Conservation (phyloP, 192 early-diverging fungal genomes). For the Bifiguratus adelaidae region DNA sequence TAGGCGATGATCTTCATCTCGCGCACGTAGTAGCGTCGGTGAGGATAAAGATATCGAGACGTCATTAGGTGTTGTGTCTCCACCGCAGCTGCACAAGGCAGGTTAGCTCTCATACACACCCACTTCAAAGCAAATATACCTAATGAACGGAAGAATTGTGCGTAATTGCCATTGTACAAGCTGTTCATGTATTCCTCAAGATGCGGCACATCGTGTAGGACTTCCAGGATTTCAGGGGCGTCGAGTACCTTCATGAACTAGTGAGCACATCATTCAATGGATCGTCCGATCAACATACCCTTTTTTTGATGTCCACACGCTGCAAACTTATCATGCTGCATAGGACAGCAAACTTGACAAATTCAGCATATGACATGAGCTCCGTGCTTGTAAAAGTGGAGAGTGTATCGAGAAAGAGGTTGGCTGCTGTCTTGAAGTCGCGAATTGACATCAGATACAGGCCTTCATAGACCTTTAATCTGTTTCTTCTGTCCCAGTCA, state of each 20-base stretch:
- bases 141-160: constrained; percentile 84
- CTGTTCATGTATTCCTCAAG: constrained; percentile 76
- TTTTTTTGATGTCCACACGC: constrained; percentile 90
- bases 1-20: constrained; percentile 98
- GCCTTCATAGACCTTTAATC: constrained; percentile 94
- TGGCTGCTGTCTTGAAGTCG: constrained; percentile 89
- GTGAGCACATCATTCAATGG: not conserved
- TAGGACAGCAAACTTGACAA: constrained; percentile 89
- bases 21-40: constrained; percentile 89
- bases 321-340: constrained; percentile 80
- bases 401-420: constrained; percentile 87
- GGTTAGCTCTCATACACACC: not conserved
- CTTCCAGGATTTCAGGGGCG: constrained; percentile 94
- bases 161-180: constrained; percentile 87
- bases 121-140: constrained; percentile 19
- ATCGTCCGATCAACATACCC: constrained; percentile 35
- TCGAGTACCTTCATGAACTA: constrained; percentile 59
- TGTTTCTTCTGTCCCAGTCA: constrained; percentile 99
- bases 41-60: constrained; percentile 76
- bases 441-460: constrained; percentile 87
- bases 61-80: constrained; percentile 62
- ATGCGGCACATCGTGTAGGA: constrained; percentile 80
- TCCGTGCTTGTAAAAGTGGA: constrained; percentile 95
- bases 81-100: constrained; percentile 45
- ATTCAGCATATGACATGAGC: constrained; percentile 95